Base-by-base conservation (phyloP, 345 rosid species). In the Eucalyptus fibrosa region DNA sequence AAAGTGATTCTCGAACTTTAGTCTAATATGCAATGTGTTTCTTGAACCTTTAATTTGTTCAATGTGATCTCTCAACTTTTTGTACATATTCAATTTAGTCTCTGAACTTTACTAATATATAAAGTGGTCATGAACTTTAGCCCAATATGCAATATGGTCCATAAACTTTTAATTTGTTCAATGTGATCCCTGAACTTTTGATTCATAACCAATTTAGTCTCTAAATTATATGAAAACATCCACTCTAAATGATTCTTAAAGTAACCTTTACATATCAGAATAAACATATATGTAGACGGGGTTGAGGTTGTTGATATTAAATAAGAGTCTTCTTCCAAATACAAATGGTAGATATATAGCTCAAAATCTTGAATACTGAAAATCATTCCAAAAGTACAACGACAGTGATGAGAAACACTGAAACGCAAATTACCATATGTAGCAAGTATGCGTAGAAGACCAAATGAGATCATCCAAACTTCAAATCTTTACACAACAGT, bases 131-230 rank as follows among this genome's bases (percentile, higher is more conserved):
- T 21, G 5, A 4, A 53, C 11, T 53, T 53, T 19, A 53, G 2
- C 24, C 1, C 0, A 19, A 53, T 53, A 53, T 53, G 5, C 1
- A 53, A 53, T 21, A 0, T 53, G 26, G 0, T 53, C 1, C 0
- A 53, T 21, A 19, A 1, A 53, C 1, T 53, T 53, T 53, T 53
- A 21, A 53, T 21, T 53, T 53, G 11, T 53, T 53, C 11, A 53
- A 53, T 53, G 11, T 21, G 2, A 53, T 53, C 0, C 1, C 0
- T 8, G 0, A 21, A 53, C 26, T 53, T 53, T 53, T 53, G 11
- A 53, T 53, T 0, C 2, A 53, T 4, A 2, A 19, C 5, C 5
- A 53, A 53, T 8, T 53, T 19, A 53, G 59, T 53, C 1, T 53
- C 5, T 53, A 19, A 19, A 53, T 53, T 53, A 53, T 53, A 53